Base-by-base conservation (phyloP, 306 rosid species). In the Gastrolobium villosum region DNA sequence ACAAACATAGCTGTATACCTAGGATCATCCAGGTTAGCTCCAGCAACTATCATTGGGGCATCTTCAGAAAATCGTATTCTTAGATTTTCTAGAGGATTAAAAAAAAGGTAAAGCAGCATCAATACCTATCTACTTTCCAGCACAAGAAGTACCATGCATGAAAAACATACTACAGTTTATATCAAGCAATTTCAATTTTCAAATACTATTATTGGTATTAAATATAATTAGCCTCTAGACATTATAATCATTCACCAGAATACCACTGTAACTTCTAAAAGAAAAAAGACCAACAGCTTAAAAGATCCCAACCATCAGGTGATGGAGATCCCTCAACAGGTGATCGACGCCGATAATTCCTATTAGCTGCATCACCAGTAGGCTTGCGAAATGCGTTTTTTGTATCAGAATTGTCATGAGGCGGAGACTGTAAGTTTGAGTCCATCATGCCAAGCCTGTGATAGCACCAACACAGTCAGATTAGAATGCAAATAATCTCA, bases 281-380 rank as follows among this genome's bases (percentile, higher is more conserved):
- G 31, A 65, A 71, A 64, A 32, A 83, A 72, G 72, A 31, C 34
- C 76, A 36, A 79, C 56, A 59, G 75, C 28, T 36, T 60, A 8
- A 60, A 83, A 81, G 72, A 82, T 79, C 44, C 93, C 60, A 75
- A 95, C 99, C 98, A 77, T 87, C 92, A 36, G 92, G 84, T 66
- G 94, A 83, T 14, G 97, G 56, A 5, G 91, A 88, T 11, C 87
- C 83, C n/a, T 85, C 84, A 45, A 78, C 72, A n/a, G 98, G 93
- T 60, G 97, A 89, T 31, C 81, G 88, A 6, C 90, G 96, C 46
- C 99, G 90, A 71, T 95, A 93, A 69, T 89, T 93, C 91, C 99
- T 87, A 71, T 66, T 81, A 72, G 86, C 75, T 14, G 94, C 77
- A 69, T 90, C 97, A 32, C 81, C 81, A 44, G 94, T 83, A 60